phyloP scores from a whole-genome alignment of 148 eudicot species.

The Rhododendron williamsianum region DNA sequence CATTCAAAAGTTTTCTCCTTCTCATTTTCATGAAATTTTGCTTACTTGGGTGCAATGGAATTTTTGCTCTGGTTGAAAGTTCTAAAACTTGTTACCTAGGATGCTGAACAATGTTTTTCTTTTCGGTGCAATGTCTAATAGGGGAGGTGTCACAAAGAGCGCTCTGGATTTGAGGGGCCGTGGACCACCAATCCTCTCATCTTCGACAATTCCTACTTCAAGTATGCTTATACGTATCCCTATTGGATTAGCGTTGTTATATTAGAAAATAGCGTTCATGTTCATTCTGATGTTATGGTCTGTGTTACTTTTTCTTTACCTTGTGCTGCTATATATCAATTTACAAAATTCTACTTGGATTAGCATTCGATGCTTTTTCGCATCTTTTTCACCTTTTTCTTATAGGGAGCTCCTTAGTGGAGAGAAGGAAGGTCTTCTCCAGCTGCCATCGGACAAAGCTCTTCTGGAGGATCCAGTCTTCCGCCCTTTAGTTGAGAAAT shows the following conservation, averaged over 20 bases:
- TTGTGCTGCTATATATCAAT: not conserved
- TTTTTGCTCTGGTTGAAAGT: not conserved
- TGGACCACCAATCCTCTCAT: conserved; percentile 87
- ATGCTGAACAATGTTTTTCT: not conserved
- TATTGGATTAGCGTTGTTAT: not conserved
- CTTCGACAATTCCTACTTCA: conserved; percentile 86
- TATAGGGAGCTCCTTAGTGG: not conserved
- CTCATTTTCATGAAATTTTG: not conserved
- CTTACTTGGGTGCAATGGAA: not conserved
- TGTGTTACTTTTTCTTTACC: not conserved
- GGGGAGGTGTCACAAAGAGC: conserved; percentile 98
- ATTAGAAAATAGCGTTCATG: not conserved
- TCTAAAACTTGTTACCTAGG: too few species aligned
- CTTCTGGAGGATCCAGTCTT: conserved; percentile 57
- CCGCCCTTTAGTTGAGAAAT: conserved; percentile 61
- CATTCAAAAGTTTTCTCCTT: not conserved
- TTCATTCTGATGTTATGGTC: not conserved
- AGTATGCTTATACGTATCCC: conserved; percentile 24
- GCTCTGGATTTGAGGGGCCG: conserved; percentile 89
- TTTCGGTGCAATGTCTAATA: conserved; percentile 12
- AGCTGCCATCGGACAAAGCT: conserved; percentile 59
- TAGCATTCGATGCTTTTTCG: not conserved
- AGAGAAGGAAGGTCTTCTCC: conserved; percentile 2
- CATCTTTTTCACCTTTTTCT: not conserved
- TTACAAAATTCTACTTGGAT: not conserved